Evolutionary conservation across 768 basidiomycete genomes (phyloP), one percentile per base, ranked within the genome.

Genomic region (Russula olivacea): DNA sequence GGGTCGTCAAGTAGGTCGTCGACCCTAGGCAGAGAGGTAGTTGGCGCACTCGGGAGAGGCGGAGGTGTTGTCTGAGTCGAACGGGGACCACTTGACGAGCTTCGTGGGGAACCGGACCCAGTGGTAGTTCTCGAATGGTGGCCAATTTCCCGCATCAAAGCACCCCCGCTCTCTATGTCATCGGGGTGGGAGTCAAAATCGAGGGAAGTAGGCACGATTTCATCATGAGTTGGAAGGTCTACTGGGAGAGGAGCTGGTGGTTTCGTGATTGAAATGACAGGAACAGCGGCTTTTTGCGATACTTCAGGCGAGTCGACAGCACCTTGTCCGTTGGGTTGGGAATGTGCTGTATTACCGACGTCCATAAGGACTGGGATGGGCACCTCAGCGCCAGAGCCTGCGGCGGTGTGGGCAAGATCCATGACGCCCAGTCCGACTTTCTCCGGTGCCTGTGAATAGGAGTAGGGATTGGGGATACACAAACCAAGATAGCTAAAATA

Each of bases 181-280:
- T 61, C 66, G 57, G 64, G 59, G 58, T 64, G 50, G 19, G 65
- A 65, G 53, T 79, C 77, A 7, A 80, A 75, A 28, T 45, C 59
- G 1, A 78, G 77, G 76, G 15, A 75, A 70, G 25, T 78, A 64
- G 23, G 50, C 7, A 77, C 74, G 41, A 89, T 84, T 68, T 88
- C 86, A 41, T 77, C 79, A 28, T 78, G 76, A 19, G 83, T 88
- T 1, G 90, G 90, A 21, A 92, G 76, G 58, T 80, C 79, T 14
- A 92, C 82, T 51, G 89, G 89, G 58, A 77, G 73, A 15, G 90
- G 90, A 0, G 81, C 83, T 2, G 89, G 88, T 10, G 86, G 80
- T 75, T 85, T 89, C 36, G 86, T 85, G 61, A 88, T 74, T 23
- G 85, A 81, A 58, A 87, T 84, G 15, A 75, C 78, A 28, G 87